phyloP scores from a whole-genome alignment of 169 alveolate species.

The Plasmodium knowlesi region DNA sequence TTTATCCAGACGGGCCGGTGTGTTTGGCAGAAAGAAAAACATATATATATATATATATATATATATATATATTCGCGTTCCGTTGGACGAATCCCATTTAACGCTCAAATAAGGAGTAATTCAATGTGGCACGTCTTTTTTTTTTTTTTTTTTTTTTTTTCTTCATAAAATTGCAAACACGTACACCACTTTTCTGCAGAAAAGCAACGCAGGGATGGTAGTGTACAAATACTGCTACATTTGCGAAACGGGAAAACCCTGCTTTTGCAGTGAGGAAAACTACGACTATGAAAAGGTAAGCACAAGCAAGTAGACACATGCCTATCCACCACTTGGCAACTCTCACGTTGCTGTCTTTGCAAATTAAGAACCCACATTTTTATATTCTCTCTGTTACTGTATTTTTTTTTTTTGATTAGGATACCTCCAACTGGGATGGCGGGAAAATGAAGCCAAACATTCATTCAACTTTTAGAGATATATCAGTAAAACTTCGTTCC shows the following conservation, averaged over 20 bases:
- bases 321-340: neutral
- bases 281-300: constrained; percentile 30
- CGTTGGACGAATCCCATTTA: neutral
- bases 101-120: neutral
- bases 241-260: constrained; percentile 54
- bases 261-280: constrained; percentile 20
- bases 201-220: constrained; percentile 16
- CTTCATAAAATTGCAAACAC: neutral
- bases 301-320: neutral
- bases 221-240: constrained; percentile 53
- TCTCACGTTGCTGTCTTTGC: neutral
- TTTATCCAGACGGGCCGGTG: neutral
- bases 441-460: constrained; percentile 39
- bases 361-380: neutral
- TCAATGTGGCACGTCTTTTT: neutral
- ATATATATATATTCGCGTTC: no score
- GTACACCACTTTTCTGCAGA: neutral
- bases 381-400: neutral
- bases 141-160: neutral
- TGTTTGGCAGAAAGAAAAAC: neutral
- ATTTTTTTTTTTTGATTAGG: neutral
- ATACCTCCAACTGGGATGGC: constrained; percentile 14
- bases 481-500: constrained; percentile 6
- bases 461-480: constrained; percentile 45
- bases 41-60: no score